Percentiles rank a stretch among this genome's conserved stretches.
Conservation (phyloP, 1,284 basidiomycete species). For the Irpex lacteus region DNA sequence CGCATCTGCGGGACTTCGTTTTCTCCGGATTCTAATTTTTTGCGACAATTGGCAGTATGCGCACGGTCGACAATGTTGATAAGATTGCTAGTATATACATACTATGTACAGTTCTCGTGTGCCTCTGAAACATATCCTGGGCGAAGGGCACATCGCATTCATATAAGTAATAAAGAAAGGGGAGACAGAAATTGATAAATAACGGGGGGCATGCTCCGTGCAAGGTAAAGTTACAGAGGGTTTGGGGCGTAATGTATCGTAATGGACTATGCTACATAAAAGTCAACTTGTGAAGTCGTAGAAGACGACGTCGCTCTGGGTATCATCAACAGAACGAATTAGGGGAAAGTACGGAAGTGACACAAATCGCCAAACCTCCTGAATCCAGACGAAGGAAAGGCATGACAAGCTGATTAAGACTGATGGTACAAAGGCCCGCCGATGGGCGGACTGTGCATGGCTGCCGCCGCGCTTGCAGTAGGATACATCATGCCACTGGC, state of each 20-base stretch:
- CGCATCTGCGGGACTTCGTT: neutral
- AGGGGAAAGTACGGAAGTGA: neutral
- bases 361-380: neutral
- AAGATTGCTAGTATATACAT: neutral
- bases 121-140: no score
- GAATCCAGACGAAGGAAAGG: neutral
- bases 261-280: conserved; percentile 14
- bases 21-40: neutral
- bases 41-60: neutral
- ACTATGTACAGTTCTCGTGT: no score
- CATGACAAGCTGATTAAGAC: neutral
- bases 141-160: neutral
- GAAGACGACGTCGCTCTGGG: no score
- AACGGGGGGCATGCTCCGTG: conserved; percentile 5
- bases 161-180: conserved; percentile 2
- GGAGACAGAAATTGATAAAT: neutral
- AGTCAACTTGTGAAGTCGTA: neutral
- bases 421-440: neutral
- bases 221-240: conserved; percentile 8
- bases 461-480: neutral
- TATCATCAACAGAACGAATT: neutral
- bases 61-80: neutral
- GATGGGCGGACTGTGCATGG: neutral
- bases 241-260: conserved; percentile 2
- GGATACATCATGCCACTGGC: neutral